phyloP scores from a whole-genome alignment of 768 basidiomycete genomes.

The Tricholomella constricta region DNA sequence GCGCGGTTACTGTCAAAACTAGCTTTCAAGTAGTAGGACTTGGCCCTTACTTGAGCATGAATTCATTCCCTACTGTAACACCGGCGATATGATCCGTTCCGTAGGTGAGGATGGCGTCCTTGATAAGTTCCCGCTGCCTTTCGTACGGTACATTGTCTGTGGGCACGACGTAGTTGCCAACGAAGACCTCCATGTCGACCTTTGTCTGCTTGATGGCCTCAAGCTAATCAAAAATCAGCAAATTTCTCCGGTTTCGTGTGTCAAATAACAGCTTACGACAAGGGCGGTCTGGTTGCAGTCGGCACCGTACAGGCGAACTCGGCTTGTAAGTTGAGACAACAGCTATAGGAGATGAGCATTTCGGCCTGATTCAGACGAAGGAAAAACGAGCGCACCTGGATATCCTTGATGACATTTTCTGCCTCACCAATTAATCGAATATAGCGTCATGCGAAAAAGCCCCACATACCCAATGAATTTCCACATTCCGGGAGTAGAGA shows the following conservation, averaged over 20 bases:
- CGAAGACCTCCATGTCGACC: conserved; percentile 79
- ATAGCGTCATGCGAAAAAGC: neutral
- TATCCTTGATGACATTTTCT: conserved; percentile 68
- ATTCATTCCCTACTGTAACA: conserved; percentile 91
- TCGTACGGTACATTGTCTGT: conserved; percentile 66
- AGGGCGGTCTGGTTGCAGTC: conserved; percentile 84
- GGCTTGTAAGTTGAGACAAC: conserved; percentile 82
- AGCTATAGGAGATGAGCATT: conserved; percentile 44
- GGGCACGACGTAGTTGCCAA: conserved; percentile 65
- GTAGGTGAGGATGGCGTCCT: conserved; percentile 71
- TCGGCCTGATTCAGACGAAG: neutral
- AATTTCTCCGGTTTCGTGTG: neutral
- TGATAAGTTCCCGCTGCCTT: conserved; percentile 67
- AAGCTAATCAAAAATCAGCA: conserved; percentile 44
- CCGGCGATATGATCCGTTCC: conserved; percentile 78
- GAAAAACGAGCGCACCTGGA: conserved; percentile 51
- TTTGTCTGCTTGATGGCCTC: conserved; percentile 90
- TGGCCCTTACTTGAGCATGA: conserved; percentile 65
- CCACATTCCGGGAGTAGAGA: conserved; percentile 71
- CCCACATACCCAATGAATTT: conserved; percentile 42
- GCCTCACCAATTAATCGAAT: neutral
- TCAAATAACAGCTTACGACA: conserved; percentile 47
- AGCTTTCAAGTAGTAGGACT: neutral
- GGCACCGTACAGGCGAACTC: conserved; percentile 81
- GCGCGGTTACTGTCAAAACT: neutral